Evolutionary conservation across 1,284 basidiomycete species (phyloP), one percentile per base, ranked within the genome.

Genomic region (Sporisorium sorghi): DNA sequence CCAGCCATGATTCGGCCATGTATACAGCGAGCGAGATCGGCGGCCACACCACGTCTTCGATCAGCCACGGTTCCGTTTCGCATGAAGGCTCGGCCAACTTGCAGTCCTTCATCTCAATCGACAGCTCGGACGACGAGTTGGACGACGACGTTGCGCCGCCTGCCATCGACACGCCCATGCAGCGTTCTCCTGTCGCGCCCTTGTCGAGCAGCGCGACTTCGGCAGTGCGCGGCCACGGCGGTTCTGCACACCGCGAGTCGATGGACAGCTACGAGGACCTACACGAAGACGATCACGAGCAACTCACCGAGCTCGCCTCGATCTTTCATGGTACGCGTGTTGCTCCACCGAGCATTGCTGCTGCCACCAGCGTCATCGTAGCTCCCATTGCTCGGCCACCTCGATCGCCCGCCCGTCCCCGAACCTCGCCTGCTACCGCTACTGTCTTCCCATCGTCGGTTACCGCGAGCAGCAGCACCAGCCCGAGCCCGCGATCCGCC

Each of bases 51-150:
- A 24, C 23, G 9, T 60, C 56, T 8, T 63, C 57, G 33, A n/a
- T 26, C 24, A 35, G 40, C 39, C 60, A 66, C 37, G 55, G 60
- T 19, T 57, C 58, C 4, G 2, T 58, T 5, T 73, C 59, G 23
- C 60, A 66, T n/a, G 60, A 55, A 39, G 42, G 58, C 6, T 59
- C 59, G 2, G 40, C 61, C 17, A 46, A 53, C 24, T 40, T 69
- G 40, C 62, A 57, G 40, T 75, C 73, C 1, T 75, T 75, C 56
- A 75, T 75, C 57, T 75, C 73, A 46, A 71, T 75, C 50, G 73
- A 75, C 49, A 75, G 73, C 58, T 69, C 66, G 19, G 71, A 73
- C 32, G 67, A 70, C 7, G 67, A 70, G 30, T 46, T 35, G 6
- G 72, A 69, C 3, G 43, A 26, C 44, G 54, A 60, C 15, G 50